Evolutionary conservation across 2,329 filamentous ascomycete species (phyloP).

Genomic region (Exophiala xenobiotica): DNA sequence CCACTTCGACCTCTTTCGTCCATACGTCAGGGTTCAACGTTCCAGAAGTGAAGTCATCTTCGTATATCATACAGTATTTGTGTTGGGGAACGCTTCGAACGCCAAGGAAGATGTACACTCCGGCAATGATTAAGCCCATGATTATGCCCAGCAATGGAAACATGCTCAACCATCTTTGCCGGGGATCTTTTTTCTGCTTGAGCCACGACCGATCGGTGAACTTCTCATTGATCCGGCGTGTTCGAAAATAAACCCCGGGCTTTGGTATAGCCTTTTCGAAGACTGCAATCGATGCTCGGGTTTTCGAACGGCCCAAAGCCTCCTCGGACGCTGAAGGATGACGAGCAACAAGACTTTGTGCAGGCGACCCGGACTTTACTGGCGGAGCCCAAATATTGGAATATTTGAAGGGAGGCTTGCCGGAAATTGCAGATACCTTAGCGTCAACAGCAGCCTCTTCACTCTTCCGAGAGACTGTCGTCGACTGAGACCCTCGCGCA

Average conservation of each 20-base stretch:
- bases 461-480: too few species aligned
- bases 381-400: too few species aligned
- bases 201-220: slow-evolving; percentile 71
- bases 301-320: background rate
- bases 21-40: slow-evolving; percentile 55
- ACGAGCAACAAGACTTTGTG: background rate
- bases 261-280: background rate
- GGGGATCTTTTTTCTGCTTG: slow-evolving; percentile 66
- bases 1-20: slow-evolving; percentile 67
- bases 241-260: slow-evolving; percentile 12
- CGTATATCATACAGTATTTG: slow-evolving; percentile 68
- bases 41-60: slow-evolving; percentile 61
- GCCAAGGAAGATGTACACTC: slow-evolving; percentile 73
- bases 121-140: slow-evolving; percentile 66
- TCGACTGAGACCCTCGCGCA: too few species aligned
- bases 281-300: slow-evolving; percentile 1
- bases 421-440: too few species aligned
- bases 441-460: too few species aligned
- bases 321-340: background rate
- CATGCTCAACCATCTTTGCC: slow-evolving; percentile 84
- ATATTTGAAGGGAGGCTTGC: too few species aligned
- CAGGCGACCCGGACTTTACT: too few species aligned
- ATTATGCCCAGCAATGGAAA: slow-evolving; percentile 70
- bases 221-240: slow-evolving; percentile 67
- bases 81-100: slow-evolving; percentile 69